A percentile compares a stretch with the other conserved stretches of the same genome.
Evolutionary conservation across 2,329 filamentous ascomycete species (phyloP).

Genomic region (Epichloe bromicola): DNA sequence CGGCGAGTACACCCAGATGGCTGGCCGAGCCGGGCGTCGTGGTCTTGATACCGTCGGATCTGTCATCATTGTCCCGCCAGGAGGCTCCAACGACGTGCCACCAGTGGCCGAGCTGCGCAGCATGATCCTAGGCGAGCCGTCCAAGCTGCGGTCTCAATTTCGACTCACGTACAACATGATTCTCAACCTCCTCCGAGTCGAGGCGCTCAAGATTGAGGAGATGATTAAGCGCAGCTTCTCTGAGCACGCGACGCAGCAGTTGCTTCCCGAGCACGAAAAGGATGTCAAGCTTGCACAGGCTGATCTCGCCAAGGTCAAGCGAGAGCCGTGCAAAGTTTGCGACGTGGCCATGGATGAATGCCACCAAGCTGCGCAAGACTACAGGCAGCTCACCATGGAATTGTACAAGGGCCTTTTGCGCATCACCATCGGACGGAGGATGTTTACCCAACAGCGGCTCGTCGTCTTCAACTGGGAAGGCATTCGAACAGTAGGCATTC

Average conservation of each 20-base stretch:
- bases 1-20: conserved; percentile 98
- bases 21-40: conserved; percentile 82
- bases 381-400: conserved; percentile 64
- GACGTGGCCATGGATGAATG: conserved; percentile 68
- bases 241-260: conserved; percentile 89
- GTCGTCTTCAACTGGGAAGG: conserved; percentile 80
- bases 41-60: conserved; percentile 87
- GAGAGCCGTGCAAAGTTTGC: conserved; percentile 71
- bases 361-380: conserved; percentile 71
- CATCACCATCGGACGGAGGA: conserved; percentile 71
- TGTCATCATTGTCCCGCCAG: conserved; percentile 83
- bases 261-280: conserved; percentile 91
- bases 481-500: conserved; percentile 66
- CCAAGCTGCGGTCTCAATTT: conserved; percentile 91
- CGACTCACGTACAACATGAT: conserved; percentile 99
- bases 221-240: conserved; percentile 99
- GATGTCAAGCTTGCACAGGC: conserved; percentile 85
- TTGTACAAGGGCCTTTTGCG: conserved; percentile 62
- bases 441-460: conserved; percentile 64
- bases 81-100: conserved; percentile 70
- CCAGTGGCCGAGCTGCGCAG: conserved; percentile 70
- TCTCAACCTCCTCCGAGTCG: conserved; percentile 82
- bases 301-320: conserved; percentile 78
- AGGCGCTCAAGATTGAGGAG: conserved; percentile 95
- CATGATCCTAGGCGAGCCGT: conserved; percentile 94